Conservation (phyloP, 2,329 filamentous ascomycete genomes). For the Canariomyces notabilis region DNA sequence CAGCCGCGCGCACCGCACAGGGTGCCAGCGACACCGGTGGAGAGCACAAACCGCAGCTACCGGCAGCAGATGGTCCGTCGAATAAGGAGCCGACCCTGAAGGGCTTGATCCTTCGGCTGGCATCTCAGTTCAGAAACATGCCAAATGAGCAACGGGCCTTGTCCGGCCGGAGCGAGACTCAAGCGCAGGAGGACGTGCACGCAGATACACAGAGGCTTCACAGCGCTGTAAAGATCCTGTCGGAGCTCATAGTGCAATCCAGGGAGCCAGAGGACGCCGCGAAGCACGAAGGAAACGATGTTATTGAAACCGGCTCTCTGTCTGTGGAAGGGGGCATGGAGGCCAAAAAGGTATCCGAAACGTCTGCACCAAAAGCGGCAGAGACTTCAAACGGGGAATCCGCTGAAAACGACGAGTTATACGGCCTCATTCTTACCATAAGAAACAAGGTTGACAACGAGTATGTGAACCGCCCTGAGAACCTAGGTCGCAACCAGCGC, state of each 20-base stretch:
- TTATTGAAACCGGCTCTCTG: constrained; percentile 6
- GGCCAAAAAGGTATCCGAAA: constrained; percentile 7
- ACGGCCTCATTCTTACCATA: constrained; percentile 68
- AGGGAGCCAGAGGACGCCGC: not conserved
- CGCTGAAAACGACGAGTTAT: constrained; percentile 36
- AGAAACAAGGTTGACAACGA: constrained; percentile 66
- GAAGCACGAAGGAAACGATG: not conserved
- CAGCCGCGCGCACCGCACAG: not conserved
- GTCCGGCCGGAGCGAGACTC: constrained; percentile 6
- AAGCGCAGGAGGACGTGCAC: constrained; percentile 22
- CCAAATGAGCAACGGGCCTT: constrained; percentile 12
- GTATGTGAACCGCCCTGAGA: constrained; percentile 56
- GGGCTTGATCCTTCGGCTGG: constrained; percentile 49
- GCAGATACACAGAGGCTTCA: constrained; percentile 38
- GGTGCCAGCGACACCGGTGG: constrained; percentile 1
- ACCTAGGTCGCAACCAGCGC: constrained; percentile 37
- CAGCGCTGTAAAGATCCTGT: constrained; percentile 48
- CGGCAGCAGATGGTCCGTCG: constrained; percentile 4
- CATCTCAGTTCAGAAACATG: constrained; percentile 40
- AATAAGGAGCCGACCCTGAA: constrained; percentile 32
- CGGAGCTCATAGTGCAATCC: constrained; percentile 41
- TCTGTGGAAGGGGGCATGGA: not conserved
- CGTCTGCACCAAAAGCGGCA: not conserved
- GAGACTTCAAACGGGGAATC: not conserved
- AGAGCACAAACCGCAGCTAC: constrained; percentile 16